A percentile compares a stretch with the other conserved stretches of the same genome.
These are phyloP conservation scores for Wakefieldia striispora DNA, from an alignment of 768 basidiomycete genomes.

Conservation along the genomic window DNA sequence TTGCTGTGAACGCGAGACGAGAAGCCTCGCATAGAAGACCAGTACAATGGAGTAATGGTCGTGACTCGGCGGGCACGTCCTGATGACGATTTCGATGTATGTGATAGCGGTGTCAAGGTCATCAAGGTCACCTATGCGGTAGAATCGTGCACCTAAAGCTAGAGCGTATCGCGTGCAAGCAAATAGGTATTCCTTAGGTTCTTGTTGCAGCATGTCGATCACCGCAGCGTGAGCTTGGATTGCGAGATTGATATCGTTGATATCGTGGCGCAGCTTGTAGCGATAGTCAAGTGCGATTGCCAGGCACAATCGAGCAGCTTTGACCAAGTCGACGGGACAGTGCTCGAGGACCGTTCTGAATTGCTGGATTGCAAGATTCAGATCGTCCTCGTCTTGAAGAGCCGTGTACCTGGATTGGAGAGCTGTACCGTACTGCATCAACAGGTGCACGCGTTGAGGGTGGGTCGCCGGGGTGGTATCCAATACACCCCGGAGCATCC, in stretches of 20 bases:
- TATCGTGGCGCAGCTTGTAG: slow-evolving; percentile 9
- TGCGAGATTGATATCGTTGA: slow-evolving; percentile 14
- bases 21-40: slow-evolving; percentile 9
- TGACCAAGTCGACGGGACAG: slow-evolving; percentile 6
- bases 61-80: slow-evolving; percentile 3
- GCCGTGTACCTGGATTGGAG: slow-evolving; percentile 16
- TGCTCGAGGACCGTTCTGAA: slow-evolving; percentile 2
- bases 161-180: slow-evolving; percentile 6
- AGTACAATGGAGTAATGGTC: background rate
- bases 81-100: slow-evolving; percentile 9
- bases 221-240: slow-evolving; percentile 8
- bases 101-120: slow-evolving; percentile 14
- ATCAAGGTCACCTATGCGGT: slow-evolving; percentile 5
- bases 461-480: slow-evolving; percentile 4
- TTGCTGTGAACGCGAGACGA: slow-evolving; percentile 9
- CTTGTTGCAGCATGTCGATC: slow-evolving; percentile 4
- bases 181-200: slow-evolving; percentile 1
- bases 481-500: background rate
- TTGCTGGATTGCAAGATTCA: slow-evolving; percentile 17
- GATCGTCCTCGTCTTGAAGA: slow-evolving; percentile 13
- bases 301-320: slow-evolving; percentile 5
- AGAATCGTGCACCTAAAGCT: slow-evolving; percentile 3
- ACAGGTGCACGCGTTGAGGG: slow-evolving; percentile 8
- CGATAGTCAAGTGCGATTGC: slow-evolving; percentile 8
- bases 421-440: slow-evolving; percentile 19